phyloP scores from a whole-genome alignment of 306 rosid genomes.

The Prunus davidiana region DNA sequence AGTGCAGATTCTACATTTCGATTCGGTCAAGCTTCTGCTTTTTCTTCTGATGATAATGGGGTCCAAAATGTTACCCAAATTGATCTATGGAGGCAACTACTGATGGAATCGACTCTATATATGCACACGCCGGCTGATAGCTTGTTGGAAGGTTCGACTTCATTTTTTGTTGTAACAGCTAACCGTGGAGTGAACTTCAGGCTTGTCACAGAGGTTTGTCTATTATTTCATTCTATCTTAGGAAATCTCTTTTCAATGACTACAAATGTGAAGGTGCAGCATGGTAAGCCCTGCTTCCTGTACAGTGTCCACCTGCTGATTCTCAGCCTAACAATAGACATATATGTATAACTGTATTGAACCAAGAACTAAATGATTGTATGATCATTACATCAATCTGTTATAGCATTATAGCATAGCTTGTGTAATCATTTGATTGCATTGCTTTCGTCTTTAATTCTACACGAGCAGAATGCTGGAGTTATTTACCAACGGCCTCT shows the following conservation, averaged over 20 bases:
- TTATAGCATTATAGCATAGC: background rate
- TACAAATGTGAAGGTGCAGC: too few relatives aligned
- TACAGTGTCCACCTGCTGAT: too few relatives aligned
- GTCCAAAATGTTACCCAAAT: constrained; percentile 4
- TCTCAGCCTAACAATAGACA: too few relatives aligned
- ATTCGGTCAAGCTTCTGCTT: background rate
- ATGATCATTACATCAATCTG: background rate
- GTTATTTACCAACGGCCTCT: constrained; percentile 1
- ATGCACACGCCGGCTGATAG: constrained; percentile 6
- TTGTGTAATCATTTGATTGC: background rate
- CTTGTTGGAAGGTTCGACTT: constrained; percentile 8
- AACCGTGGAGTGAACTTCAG: constrained; percentile 5
- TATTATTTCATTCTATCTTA: background rate
- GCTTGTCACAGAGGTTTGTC: constrained; percentile 8
- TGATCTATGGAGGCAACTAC: constrained; percentile 12
- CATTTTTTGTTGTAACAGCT: constrained; percentile 1
- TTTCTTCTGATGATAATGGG: background rate
- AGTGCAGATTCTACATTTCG: background rate
- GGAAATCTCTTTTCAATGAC: too few relatives aligned
- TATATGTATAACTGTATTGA: too few relatives aligned
- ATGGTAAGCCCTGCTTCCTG: background rate
- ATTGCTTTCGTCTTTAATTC: background rate
- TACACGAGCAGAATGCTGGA: constrained; percentile 8
- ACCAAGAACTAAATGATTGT: too few relatives aligned
- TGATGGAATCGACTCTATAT: constrained; percentile 19